Percentiles rank a stretch among this genome's conserved stretches.
phyloP scores from a whole-genome alignment of 2,329 filamentous ascomycete genomes.

The Cladosporium velox region DNA sequence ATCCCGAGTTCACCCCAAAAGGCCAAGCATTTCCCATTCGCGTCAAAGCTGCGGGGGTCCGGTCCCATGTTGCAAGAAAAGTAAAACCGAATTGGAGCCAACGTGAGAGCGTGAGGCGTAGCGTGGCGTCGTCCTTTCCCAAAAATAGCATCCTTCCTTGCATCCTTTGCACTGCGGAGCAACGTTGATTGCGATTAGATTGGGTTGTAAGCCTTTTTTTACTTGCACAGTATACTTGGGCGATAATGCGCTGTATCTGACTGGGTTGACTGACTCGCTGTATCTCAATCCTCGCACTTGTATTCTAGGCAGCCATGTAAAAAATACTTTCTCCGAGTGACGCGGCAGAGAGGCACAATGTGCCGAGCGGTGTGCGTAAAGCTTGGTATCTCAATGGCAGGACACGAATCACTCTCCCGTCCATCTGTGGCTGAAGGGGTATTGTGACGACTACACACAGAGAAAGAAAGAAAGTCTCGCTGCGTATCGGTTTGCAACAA shows the following conservation, averaged over 20 bases:
- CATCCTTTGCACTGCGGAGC: background rate
- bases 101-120: background rate
- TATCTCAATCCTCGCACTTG: background rate
- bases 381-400: background rate
- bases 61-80: background rate
- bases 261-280: background rate
- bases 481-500: no score
- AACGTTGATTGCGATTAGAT: background rate
- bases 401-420: background rate
- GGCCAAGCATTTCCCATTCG: background rate
- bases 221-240: background rate
- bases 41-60: background rate
- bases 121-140: background rate
- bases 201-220: background rate
- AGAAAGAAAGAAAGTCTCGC: no score
- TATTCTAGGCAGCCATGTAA: background rate
- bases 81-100: background rate
- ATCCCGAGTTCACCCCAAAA: background rate
- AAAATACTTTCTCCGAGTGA: background rate
- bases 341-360: background rate
- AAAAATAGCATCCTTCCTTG: background rate
- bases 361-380: background rate
- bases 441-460: no score
- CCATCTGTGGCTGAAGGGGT: background rate
- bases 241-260: background rate